phyloP scores from a whole-genome alignment of 164 flowering plant genomes.

The Macadamia integrifolia region DNA sequence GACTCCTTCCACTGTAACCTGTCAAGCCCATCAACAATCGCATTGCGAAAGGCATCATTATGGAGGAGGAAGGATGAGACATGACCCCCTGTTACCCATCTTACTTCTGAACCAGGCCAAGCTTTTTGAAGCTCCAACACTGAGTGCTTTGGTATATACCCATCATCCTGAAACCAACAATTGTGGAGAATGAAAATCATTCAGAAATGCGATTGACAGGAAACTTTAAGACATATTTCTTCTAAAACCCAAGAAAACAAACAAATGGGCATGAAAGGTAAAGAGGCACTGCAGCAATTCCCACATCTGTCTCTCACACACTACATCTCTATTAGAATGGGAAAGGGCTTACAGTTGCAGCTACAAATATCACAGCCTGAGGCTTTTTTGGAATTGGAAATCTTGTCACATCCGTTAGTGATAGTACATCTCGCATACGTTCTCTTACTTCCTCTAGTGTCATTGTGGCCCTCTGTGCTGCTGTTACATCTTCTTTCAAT shows the following conservation, averaged over 20 bases:
- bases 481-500: conserved; percentile 67
- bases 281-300: too few species aligned
- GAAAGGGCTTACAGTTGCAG: conserved; percentile 79
- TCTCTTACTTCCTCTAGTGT: conserved; percentile 87
- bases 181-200: neutral
- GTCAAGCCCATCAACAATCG: conserved; percentile 78
- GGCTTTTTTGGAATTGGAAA: conserved; percentile 95
- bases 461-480: conserved; percentile 44
- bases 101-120: conserved; percentile 99
- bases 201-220: too few species aligned
- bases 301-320: too few species aligned
- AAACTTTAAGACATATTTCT: too few species aligned
- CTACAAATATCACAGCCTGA: conserved; percentile 76
- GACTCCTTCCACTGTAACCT: conserved; percentile 70
- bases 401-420: conserved; percentile 96
- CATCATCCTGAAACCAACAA: conserved; percentile 68
- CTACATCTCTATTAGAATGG: neutral
- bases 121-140: conserved; percentile 91
- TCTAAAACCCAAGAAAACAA: too few species aligned
- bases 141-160: conserved; percentile 91
- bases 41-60: conserved; percentile 72
- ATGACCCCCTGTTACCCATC: conserved; percentile 99
- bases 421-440: conserved; percentile 74
- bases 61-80: conserved; percentile 93
- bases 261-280: too few species aligned